Conservation (phyloP, 495 filamentous ascomycete genomes). For the Saxophila tyrrhenica region DNA sequence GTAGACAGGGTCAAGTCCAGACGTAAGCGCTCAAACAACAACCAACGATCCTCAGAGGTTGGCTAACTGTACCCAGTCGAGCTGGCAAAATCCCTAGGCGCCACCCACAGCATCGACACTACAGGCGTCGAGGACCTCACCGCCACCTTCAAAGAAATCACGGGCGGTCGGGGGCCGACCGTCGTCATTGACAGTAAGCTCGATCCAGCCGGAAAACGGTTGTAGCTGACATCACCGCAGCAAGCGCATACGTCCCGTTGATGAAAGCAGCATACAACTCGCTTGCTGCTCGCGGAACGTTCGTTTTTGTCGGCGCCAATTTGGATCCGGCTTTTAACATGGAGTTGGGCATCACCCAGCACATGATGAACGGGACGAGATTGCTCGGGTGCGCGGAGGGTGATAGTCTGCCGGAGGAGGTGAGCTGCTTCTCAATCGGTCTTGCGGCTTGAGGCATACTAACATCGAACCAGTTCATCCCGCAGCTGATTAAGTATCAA, state of each 20-base stretch:
- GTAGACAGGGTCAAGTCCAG: conserved; percentile 19
- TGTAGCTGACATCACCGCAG: conserved; percentile 9
- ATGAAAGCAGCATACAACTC: conserved; percentile 15
- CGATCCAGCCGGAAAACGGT: background rate
- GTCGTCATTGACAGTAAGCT: background rate
- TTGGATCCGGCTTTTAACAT: conserved; percentile 10
- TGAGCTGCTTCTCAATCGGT: background rate
- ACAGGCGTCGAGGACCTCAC: conserved; percentile 10
- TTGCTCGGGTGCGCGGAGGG: conserved; percentile 7
- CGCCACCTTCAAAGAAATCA: conserved; percentile 1
- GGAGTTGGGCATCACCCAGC: conserved; percentile 10
- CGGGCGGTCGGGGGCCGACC: background rate
- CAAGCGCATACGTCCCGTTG: conserved; percentile 19
- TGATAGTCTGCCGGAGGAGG: background rate
- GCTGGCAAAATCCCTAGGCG: conserved; percentile 20
- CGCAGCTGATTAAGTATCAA: conserved; percentile 25
- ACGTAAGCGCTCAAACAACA: background rate
- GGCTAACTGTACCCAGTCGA: conserved; percentile 1
- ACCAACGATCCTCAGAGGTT: background rate
- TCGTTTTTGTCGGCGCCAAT: conserved; percentile 19
- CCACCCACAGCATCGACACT: conserved; percentile 20
- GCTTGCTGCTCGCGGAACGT: conserved; percentile 17
- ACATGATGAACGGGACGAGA: conserved; percentile 19
- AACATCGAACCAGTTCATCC: conserved; percentile 14
- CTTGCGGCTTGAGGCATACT: conserved; percentile 15